Base-by-base conservation (phyloP, 352 stramenopile genomes). In the Phytophthora sp. region DNA sequence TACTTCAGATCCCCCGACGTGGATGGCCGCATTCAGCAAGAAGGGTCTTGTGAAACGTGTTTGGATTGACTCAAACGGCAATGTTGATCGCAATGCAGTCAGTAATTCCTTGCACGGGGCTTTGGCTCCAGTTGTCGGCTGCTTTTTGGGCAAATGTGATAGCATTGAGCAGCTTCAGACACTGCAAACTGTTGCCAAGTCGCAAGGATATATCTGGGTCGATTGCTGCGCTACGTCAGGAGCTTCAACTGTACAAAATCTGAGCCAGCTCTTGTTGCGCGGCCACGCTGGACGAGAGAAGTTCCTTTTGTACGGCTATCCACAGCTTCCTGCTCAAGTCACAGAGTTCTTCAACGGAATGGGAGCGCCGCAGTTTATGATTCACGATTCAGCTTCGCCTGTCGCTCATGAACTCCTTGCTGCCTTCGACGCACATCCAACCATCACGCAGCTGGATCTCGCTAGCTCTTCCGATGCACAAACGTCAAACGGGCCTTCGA, bases 301-400 rank as follows among this genome's bases (percentile, higher is more conserved):
- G 43, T 60, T 72, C 31, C 30, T 82, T 12, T 20, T 79, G n/a
- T 66, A 69, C 41, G 58, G 69, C 37, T 81, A 79, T 44, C 68
- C 71, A 37, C 45, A 50, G 20, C 59, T 68, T 42, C 38, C 37
- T 38, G 53, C 23, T 27, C 54, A 66, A 42, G 31, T 57, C 17
- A 17, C 21, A 23, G 45, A 62, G 20, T 62, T 78, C 31, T 37
- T 77, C 6, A 39, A 59, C 15, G 5, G 35, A 41, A 42, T 74
- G 18, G 49, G 27, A 5, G 2, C 54, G 5, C 73, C 66, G 26
- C 43, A 41, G 23, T 77, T 79, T 34, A 55, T 66, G 30, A 23
- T 76, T 13, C 37, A 67, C 38, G 42, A 49, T 21, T 46, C 67
- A 24, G 27, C 27, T 12, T 55, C 48, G 31, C 20, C 27, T 39